Percentiles rank a stretch among this genome's conserved stretches.
These are phyloP conservation scores for Stipa capillata DNA, from an alignment of 176 grass and related monocot genomes.

Conservation along the genomic window DNA sequence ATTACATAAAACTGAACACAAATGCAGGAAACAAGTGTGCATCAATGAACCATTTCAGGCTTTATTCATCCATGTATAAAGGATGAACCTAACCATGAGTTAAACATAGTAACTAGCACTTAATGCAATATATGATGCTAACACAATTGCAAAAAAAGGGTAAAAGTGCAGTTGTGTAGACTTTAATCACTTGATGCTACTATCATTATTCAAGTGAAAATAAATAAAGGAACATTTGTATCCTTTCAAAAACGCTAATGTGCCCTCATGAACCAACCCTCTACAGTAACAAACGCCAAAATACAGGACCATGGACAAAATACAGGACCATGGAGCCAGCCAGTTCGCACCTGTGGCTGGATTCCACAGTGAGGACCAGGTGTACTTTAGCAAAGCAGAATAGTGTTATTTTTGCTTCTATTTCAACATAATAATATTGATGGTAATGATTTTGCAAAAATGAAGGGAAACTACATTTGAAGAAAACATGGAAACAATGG, in stretches of 20 bases:
- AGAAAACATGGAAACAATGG: not conserved
- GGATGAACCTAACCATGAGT: not conserved
- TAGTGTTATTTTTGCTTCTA: too few relatives aligned
- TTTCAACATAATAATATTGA: not conserved
- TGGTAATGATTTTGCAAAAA: not conserved
- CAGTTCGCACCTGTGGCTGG: not conserved
- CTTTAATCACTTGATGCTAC: not conserved
- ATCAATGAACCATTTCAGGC: not conserved
- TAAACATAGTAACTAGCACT: not conserved
- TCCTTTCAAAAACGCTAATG: not conserved
- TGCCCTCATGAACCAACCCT: not conserved
- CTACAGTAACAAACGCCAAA: not conserved
- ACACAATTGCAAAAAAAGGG: not conserved
- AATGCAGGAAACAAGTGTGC: not conserved
- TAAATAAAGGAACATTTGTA: too few relatives aligned
- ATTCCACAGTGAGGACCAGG: not conserved
- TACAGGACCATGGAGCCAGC: not conserved
- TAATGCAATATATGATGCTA: not conserved
- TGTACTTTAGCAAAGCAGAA: not conserved
- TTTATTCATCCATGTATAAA: conserved; percentile 3
- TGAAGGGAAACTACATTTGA: not conserved
- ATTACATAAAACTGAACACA: not conserved
- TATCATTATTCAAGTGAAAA: too few relatives aligned
- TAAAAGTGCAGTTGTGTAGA: not conserved
- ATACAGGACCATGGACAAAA: not conserved